Percentiles rank a stretch among this genome's conserved stretches.
Evolutionary conservation across 2,329 filamentous ascomycete genomes (phyloP).

Genomic region (Kalmusia sp.): DNA sequence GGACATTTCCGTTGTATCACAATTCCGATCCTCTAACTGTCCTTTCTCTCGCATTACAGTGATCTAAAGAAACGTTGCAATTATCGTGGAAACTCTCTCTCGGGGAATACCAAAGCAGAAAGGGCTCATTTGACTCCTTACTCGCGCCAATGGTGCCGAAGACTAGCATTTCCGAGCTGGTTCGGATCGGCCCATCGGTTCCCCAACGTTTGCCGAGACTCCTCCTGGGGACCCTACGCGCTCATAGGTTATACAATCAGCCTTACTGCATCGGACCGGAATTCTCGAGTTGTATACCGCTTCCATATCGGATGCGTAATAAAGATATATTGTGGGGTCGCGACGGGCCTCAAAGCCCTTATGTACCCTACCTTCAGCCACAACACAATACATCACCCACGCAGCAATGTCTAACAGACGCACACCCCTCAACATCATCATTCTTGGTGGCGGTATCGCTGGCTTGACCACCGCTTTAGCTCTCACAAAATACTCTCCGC

Average conservation of each 20-base stretch:
- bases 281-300: constrained; percentile 1
- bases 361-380: not conserved
- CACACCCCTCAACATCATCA: constrained; percentile 31
- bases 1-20: no score
- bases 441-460: constrained; percentile 42
- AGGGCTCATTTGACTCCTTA: not conserved
- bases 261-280: not conserved
- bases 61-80: no score
- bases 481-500: constrained; percentile 52
- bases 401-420: not conserved
- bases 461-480: constrained; percentile 49
- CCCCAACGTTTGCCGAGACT: constrained; percentile 14
- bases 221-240: not conserved
- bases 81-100: no score
- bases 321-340: not conserved
- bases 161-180: not conserved
- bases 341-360: not conserved
- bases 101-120: no score
- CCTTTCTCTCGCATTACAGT: no score
- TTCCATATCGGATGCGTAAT: not conserved
- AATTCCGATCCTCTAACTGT: no score
- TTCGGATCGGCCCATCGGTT: constrained; percentile 8
- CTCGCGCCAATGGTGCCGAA: not conserved
- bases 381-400: not conserved
- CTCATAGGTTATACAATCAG: constrained; percentile 1